phyloP scores from a whole-genome alignment of 768 basidiomycete species.

The Trametopsis cervina region DNA sequence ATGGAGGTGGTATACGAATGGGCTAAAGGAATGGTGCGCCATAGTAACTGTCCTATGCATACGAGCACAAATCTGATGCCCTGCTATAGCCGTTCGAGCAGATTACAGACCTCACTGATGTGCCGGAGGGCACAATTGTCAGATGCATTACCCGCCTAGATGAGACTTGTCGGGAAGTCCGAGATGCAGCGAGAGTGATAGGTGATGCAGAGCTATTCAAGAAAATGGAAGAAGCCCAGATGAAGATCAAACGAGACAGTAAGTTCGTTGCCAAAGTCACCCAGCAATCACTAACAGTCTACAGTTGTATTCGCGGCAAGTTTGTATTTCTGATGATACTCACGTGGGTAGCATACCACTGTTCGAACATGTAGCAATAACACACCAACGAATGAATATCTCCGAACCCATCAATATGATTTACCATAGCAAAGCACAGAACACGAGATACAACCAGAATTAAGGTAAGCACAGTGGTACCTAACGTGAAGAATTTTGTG shows the following conservation, averaged over 20 bases:
- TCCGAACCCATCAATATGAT: conserved; percentile 8
- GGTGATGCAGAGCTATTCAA: conserved; percentile 94
- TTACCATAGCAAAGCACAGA: background rate
- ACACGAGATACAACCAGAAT: conserved; percentile 2
- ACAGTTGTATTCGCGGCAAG: conserved; percentile 84
- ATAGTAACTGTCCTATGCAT: background rate
- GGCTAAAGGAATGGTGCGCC: conserved; percentile 93
- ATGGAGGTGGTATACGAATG: conserved; percentile 98
- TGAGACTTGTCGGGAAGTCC: conserved; percentile 93
- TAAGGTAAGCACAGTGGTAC: background rate
- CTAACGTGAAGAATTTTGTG: no score
- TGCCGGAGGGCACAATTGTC: conserved; percentile 95
- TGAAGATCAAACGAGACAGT: conserved; percentile 95
- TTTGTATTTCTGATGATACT: conserved; percentile 62
- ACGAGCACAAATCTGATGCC: background rate
- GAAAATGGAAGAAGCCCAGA: conserved; percentile 96
- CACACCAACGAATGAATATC: no score
- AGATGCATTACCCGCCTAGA: conserved; percentile 93
- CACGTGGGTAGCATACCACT: background rate
- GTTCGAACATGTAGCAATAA: no score
- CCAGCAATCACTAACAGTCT: no score
- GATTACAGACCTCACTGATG: conserved; percentile 87
- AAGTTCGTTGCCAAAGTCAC: conserved; percentile 31
- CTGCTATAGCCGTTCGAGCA: conserved; percentile 81
- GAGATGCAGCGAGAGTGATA: conserved; percentile 95